Evolutionary conservation across 2,329 filamentous ascomycete genomes (phyloP).

Genomic region (Fusarium dlaminii): DNA sequence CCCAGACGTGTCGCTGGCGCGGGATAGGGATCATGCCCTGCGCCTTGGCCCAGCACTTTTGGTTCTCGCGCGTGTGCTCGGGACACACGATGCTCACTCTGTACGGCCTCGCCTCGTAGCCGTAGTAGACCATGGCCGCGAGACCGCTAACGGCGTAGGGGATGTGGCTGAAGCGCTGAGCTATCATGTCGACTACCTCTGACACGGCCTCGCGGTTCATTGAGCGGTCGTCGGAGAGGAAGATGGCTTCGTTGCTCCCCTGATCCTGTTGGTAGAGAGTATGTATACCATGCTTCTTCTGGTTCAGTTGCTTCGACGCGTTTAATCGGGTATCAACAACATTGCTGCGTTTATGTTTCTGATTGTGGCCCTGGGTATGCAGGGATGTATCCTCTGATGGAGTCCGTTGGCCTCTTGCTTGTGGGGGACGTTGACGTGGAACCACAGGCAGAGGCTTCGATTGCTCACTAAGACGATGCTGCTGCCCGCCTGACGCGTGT

Average conservation of each 20-base stretch:
- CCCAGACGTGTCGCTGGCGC: slow-evolving; percentile 44
- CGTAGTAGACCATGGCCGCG: slow-evolving; percentile 57
- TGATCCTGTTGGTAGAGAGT: neutral
- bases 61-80: slow-evolving; percentile 45
- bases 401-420: slow-evolving; percentile 1
- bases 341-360: neutral
- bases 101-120: slow-evolving; percentile 44
- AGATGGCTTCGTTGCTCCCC: slow-evolving; percentile 18
- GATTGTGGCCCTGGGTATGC: slow-evolving; percentile 12
- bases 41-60: slow-evolving; percentile 54
- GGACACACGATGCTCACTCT: slow-evolving; percentile 56
- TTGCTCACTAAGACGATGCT: neutral
- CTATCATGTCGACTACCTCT: slow-evolving; percentile 53
- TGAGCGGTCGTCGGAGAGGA: slow-evolving; percentile 20
- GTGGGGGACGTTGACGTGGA: slow-evolving; percentile 27
- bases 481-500: slow-evolving; percentile 13
- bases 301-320: neutral
- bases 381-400: slow-evolving; percentile 9
- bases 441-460: slow-evolving; percentile 23
- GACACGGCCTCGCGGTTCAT: slow-evolving; percentile 46
- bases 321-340: neutral
- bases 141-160: slow-evolving; percentile 59
- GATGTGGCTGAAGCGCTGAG: slow-evolving; percentile 52
- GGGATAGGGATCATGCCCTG: slow-evolving; percentile 45
- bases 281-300: neutral